Evolutionary conservation across 164 flowering plant genomes (phyloP).

Genomic region (Chimonanthus praecox): DNA sequence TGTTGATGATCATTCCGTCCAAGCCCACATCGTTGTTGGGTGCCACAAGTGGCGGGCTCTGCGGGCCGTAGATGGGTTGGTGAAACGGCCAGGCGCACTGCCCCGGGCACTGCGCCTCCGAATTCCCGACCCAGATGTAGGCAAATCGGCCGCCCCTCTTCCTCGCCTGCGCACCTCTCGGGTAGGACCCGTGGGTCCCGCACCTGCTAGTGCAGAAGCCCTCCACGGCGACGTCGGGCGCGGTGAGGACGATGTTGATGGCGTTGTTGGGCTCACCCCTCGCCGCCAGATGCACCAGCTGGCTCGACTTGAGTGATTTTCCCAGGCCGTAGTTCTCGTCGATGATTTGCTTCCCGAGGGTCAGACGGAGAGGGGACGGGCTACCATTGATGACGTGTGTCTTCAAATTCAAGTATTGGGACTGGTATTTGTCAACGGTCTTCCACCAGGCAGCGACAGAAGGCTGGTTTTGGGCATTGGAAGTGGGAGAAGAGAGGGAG

Average conservation of each 20-base stretch:
- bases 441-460: conserved; percentile 44
- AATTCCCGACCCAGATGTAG: conserved; percentile 31
- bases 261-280: conserved; percentile 28
- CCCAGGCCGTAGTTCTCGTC: conserved; percentile 58
- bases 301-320: conserved; percentile 31
- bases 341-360: conserved; percentile 35
- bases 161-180: neutral
- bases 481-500: conserved; percentile 28
- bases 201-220: conserved; percentile 26
- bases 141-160: conserved; percentile 13
- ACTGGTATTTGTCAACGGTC: conserved; percentile 27
- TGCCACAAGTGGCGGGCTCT: conserved; percentile 20
- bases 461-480: conserved; percentile 12
- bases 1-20: conserved; percentile 30
- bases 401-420: neutral
- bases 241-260: conserved; percentile 42
- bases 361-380: conserved; percentile 14
- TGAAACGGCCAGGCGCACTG: conserved; percentile 9
- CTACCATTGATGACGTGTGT: neutral
- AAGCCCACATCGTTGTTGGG: conserved; percentile 33
- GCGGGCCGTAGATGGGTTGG: conserved; percentile 30
- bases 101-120: conserved; percentile 31
- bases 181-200: conserved; percentile 26
- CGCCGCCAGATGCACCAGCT: conserved; percentile 23
- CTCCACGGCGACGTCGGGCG: conserved; percentile 22